These are phyloP conservation scores for Mycena vulgaris DNA, from an alignment of 768 basidiomycete species.

Conservation along the genomic window DNA sequence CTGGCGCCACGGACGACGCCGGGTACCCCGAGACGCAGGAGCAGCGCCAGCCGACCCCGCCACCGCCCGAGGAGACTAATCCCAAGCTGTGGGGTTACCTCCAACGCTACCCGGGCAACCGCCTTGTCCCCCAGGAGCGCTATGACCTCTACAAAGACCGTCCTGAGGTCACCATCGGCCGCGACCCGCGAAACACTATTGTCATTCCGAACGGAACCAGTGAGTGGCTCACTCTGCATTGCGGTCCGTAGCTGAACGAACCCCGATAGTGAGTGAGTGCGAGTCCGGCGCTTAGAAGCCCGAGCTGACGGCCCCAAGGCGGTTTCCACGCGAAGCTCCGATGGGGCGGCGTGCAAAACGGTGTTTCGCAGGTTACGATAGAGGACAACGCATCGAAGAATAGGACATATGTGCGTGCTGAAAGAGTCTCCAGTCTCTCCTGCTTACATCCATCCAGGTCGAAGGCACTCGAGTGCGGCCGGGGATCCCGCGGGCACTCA, in stretches of 20 bases:
- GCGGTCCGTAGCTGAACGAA: neutral
- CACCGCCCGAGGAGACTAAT: neutral
- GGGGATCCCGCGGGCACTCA: conserved; percentile 66
- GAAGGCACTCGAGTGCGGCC: conserved; percentile 75
- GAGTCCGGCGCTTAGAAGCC: neutral
- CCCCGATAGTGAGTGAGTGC: conserved; percentile 79
- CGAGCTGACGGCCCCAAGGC: conserved; percentile 52
- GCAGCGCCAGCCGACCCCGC: conserved; percentile 2
- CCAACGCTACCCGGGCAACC: neutral
- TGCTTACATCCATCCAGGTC: conserved; percentile 59
- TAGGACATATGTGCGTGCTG: conserved; percentile 74
- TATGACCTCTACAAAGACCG: conserved; percentile 76
- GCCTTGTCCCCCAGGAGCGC: conserved; percentile 56
- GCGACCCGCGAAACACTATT: conserved; percentile 67
- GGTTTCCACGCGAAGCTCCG: conserved; percentile 69
- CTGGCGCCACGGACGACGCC: neutral
- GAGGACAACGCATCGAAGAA: conserved; percentile 73
- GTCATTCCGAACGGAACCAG: conserved; percentile 49
- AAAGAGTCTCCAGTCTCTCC: neutral
- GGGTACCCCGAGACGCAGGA: conserved; percentile 15
- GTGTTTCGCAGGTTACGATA: conserved; percentile 61
- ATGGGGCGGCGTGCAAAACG: conserved; percentile 69
- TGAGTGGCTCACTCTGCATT: conserved; percentile 15
- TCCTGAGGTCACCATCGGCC: conserved; percentile 68
- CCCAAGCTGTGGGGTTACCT: conserved; percentile 29